A percentile compares a stretch with the other conserved stretches of the same genome.
phyloP scores from a whole-genome alignment of 2,329 filamentous ascomycete species.

The Paracamarosporium sp. region DNA sequence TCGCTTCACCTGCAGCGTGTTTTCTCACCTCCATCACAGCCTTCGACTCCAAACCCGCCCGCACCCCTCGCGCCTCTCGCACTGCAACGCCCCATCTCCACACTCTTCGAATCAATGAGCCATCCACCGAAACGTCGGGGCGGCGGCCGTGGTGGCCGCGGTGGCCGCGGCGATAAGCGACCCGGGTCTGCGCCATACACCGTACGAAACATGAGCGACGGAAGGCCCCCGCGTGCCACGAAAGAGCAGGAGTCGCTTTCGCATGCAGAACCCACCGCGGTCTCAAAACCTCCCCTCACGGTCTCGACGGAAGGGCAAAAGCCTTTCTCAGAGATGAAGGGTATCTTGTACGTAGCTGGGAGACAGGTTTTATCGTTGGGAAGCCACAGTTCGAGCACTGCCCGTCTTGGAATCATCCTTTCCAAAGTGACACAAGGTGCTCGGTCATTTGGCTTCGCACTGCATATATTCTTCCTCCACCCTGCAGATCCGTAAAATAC shows the following conservation, averaged over 20 bases:
- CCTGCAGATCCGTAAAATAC: neutral
- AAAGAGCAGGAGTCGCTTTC: conserved; percentile 19
- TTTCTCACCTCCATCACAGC: neutral
- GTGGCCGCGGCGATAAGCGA: conserved; percentile 13
- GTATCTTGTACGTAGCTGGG: conserved; percentile 17
- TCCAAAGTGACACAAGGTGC: neutral
- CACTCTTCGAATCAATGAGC: conserved; percentile 5
- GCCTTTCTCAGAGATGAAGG: conserved; percentile 35
- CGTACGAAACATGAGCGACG: conserved; percentile 7
- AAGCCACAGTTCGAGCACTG: neutral
- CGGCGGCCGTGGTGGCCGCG: conserved; percentile 2
- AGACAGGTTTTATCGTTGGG: neutral
- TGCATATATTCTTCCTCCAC: neutral
- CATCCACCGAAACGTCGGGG: conserved; percentile 5
- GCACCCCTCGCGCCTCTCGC: neutral
- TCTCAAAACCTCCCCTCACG: conserved; percentile 33
- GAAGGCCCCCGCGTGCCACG: conserved; percentile 32
- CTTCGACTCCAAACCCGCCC: neutral
- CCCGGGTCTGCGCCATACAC: conserved; percentile 10
- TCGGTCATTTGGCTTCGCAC: neutral
- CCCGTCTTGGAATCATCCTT: neutral
- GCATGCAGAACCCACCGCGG: conserved; percentile 12
- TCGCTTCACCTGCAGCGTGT: conserved; percentile 3
- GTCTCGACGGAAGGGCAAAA: conserved; percentile 26
- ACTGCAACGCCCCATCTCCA: neutral